Conservation (phyloP, 73 alveolate species). For the Tetrahymena thermophila region DNA sequence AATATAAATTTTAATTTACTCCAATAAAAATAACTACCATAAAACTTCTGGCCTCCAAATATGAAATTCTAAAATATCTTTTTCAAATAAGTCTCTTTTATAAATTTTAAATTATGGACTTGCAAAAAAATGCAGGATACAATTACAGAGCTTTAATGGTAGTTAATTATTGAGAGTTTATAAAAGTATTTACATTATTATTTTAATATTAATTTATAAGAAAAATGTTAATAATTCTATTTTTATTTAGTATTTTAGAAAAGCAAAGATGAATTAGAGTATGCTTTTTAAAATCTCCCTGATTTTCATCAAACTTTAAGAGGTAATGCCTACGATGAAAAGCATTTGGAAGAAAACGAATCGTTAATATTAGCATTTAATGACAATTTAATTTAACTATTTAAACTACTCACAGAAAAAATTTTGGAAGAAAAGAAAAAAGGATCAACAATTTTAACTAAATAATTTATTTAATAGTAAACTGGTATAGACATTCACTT, state of each 20-base stretch:
- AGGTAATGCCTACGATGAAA: constrained; percentile 37
- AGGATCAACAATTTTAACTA: not conserved
- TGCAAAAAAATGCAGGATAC: too few relatives aligned
- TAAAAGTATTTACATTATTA: too few relatives aligned
- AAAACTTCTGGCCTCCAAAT: too few relatives aligned
- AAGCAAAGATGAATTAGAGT: constrained; percentile 25
- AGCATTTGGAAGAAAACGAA: constrained; percentile 24
- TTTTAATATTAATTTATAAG: too few relatives aligned
- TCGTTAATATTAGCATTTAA: constrained; percentile 32
- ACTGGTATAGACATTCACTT: not conserved
- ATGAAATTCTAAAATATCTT: too few relatives aligned
- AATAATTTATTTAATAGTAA: not conserved
- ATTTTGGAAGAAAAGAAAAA: not conserved
- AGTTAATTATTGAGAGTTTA: too few relatives aligned
- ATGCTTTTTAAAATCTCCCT: constrained; percentile 13
- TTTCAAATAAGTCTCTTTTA: too few relatives aligned
- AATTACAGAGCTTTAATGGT: too few relatives aligned
- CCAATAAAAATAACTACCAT: too few relatives aligned
- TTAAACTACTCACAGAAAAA: constrained; percentile 18
- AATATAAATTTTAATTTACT: too few relatives aligned
- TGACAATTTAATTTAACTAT: constrained; percentile 19
- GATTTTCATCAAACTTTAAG: not conserved
- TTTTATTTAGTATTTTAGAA: constrained; percentile 6
- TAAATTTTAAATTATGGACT: too few relatives aligned
- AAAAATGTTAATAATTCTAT: not conserved